Conservation (phyloP, 2,329 filamentous ascomycete genomes). For the Fusarium nematophilum region DNA sequence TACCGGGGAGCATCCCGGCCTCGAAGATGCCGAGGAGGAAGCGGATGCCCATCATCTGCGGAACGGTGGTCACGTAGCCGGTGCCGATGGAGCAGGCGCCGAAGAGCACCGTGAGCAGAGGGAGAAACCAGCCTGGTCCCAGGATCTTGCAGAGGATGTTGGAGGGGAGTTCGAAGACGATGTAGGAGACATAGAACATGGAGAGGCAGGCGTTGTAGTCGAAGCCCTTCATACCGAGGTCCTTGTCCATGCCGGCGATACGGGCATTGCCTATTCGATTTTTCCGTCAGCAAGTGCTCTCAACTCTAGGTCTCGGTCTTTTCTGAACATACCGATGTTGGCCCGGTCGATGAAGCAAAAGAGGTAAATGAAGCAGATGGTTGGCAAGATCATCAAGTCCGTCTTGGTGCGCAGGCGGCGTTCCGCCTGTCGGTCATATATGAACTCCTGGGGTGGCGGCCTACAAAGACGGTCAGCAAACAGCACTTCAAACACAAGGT, state of each 20-base stretch:
- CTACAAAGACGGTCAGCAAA: not conserved
- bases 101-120: slow-evolving; percentile 64
- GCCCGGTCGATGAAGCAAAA: slow-evolving; percentile 78
- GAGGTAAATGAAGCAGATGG: slow-evolving; percentile 29
- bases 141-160: slow-evolving; percentile 72
- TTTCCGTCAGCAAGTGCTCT: not conserved
- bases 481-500: not conserved
- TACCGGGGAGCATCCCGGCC: slow-evolving; percentile 72
- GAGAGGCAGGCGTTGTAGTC: slow-evolving; percentile 71
- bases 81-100: slow-evolving; percentile 67
- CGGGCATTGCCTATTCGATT: slow-evolving; percentile 55
- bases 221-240: slow-evolving; percentile 63
- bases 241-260: slow-evolving; percentile 65
- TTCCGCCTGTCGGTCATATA: slow-evolving; percentile 1
- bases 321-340: slow-evolving; percentile 68
- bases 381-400: slow-evolving; percentile 9
- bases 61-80: slow-evolving; percentile 65
- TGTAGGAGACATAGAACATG: slow-evolving; percentile 72
- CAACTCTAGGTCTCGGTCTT: not conserved
- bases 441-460: not conserved
- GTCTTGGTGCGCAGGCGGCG: slow-evolving; percentile 4
- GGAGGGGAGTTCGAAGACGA: slow-evolving; percentile 73
- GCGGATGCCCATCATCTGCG: slow-evolving; percentile 62
- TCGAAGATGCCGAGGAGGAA: slow-evolving; percentile 72
- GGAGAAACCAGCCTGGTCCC: slow-evolving; percentile 74